Evolutionary conservation across 805 yeast genomes (phyloP), one percentile per base, ranked within the genome.

Genomic region (Crinitomyces ghanaensis): DNA sequence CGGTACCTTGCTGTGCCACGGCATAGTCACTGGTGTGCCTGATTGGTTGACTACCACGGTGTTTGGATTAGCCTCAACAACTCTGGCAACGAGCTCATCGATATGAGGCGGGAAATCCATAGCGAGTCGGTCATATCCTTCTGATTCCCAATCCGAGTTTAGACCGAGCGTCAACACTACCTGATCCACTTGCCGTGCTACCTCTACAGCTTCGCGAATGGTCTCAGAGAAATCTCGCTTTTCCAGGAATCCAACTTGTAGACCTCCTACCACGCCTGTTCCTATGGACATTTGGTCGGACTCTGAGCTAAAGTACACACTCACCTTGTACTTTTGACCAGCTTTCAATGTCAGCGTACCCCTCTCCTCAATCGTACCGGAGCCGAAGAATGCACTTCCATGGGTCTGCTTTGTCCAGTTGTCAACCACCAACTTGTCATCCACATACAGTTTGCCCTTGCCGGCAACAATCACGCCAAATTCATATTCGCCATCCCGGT

Each of bases 1-100:
- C 25, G 59, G 58, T 15, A 60, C 68, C 23, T 61, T 46, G 6
- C 43, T 39, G 6, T 54, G 38, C 74, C 76, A 72, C 18, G 77
- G 77, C 58, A 74, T 51, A 24, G 68, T 63, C 6, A 73, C 75
- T 0, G 80, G 79, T 13, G 77, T 66, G 31, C 80, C 80, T 3
- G 73, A 62, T 46, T 73, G 77, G 43, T 67, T 62, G 17, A 74
- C 74, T 19, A 74, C 60, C 8, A 68, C 64, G 2, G 68, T 60
- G 42, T 72, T 67, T 18, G 65, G 60, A 42, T 72, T 71, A 14
- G 59, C 76, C 20, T 53, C 54, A 23, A 58, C 37, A 7, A 74
- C 62, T 7, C 60, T 68, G 17, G 45, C 51, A 19, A 72, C 59
- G 37, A 74, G 58, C 28, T 62, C 58, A 34, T 67, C 61, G 18